phyloP scores from a whole-genome alignment of 1,284 basidiomycete genomes.

The Agroathelia rolfsii region DNA sequence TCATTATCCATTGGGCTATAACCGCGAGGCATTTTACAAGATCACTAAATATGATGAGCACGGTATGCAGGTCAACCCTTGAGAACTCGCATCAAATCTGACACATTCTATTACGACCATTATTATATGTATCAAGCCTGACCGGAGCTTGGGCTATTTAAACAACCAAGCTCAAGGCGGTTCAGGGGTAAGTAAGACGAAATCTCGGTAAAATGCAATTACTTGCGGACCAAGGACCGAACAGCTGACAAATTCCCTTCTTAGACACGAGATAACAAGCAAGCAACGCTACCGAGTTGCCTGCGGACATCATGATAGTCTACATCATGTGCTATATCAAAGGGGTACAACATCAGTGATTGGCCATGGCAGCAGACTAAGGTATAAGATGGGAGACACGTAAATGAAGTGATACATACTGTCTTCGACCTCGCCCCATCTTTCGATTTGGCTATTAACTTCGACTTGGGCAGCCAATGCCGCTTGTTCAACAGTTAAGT shows the following conservation, averaged over 20 bases:
- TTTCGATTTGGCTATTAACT: constrained; percentile 88
- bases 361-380: constrained; percentile 7
- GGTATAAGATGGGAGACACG: constrained; percentile 2
- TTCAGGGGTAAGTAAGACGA: too few species aligned
- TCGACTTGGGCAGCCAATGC: constrained; percentile 85
- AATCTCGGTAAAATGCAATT: too few species aligned
- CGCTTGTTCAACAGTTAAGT: constrained; percentile 76
- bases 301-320: constrained; percentile 90
- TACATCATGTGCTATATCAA: constrained; percentile 78
- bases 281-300: constrained; percentile 75
- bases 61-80: too few species aligned
- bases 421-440: constrained; percentile 99
- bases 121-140: too few species aligned
- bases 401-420: constrained; percentile 47
- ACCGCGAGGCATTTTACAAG: too few species aligned
- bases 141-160: too few species aligned
- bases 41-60: too few species aligned
- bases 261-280: constrained; percentile 30
- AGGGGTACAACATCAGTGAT: constrained; percentile 9
- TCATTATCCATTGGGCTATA: too few species aligned
- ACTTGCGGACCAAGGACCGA: too few species aligned
- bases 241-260: constrained; percentile 29
- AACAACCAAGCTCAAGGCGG: too few species aligned
- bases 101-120: too few species aligned
- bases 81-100: too few species aligned